Percentiles rank a stretch among this genome's conserved stretches.
Conservation (phyloP, 805 yeast genomes). For the Monosporozyma aquatica region DNA sequence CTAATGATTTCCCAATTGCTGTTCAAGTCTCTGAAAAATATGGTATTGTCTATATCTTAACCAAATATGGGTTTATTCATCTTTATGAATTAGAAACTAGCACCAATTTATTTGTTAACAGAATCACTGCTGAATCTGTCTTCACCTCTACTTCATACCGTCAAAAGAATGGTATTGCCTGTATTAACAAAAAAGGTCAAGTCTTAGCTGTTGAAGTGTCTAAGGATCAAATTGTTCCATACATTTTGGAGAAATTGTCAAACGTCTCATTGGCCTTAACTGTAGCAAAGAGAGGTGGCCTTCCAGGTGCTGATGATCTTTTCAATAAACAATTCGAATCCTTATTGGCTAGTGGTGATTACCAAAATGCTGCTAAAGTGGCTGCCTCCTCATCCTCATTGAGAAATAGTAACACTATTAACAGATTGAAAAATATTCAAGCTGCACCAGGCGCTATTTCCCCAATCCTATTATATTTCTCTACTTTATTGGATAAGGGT, state of each 20-base stretch:
- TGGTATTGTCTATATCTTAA: conserved; percentile 81
- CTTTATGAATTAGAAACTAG: conserved; percentile 91
- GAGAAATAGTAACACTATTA: conserved; percentile 90
- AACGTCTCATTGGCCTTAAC: conserved; percentile 81
- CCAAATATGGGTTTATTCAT: conserved; percentile 95
- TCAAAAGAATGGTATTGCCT: conserved; percentile 72
- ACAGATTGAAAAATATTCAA: conserved; percentile 81
- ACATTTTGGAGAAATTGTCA: conserved; percentile 75
- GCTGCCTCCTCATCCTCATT: conserved; percentile 92
- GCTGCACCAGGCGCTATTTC: conserved; percentile 92
- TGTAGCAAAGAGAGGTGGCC: conserved; percentile 89
- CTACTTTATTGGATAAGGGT: conserved; percentile 85
- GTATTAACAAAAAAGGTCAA: conserved; percentile 92
- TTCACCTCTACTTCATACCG: conserved; percentile 77
- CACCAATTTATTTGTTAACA: conserved; percentile 83
- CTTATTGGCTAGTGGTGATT: conserved; percentile 75
- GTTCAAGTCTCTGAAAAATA: conserved; percentile 76
- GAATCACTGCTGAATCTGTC: conserved; percentile 92
- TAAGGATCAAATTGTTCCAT: conserved; percentile 77
- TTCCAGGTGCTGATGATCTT: conserved; percentile 93
- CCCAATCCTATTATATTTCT: conserved; percentile 87
- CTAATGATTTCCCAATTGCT: conserved; percentile 92
- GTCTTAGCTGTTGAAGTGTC: conserved; percentile 87
- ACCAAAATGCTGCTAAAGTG: conserved; percentile 85
- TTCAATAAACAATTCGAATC: conserved; percentile 88